phyloP scores from a whole-genome alignment of 306 rosid genomes.

The Lagenaria siceraria region DNA sequence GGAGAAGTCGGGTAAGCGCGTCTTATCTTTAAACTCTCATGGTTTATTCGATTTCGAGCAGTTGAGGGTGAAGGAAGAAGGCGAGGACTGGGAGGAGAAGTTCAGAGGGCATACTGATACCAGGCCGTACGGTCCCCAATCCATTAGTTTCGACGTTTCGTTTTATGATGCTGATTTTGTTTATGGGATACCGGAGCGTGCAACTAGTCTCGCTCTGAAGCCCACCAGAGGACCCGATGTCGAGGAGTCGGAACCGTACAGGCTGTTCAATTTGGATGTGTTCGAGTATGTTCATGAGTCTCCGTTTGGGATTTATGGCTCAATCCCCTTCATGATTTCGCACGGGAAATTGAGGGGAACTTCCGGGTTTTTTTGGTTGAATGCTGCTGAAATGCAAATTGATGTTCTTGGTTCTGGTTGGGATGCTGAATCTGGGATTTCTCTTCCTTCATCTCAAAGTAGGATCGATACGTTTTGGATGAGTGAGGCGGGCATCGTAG shows the following conservation, averaged over 20 bases:
- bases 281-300: conserved; percentile 78
- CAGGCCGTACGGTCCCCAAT: conserved; percentile 85
- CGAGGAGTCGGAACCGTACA: conserved; percentile 76
- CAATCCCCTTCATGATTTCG: conserved; percentile 83
- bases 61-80: conserved; percentile 43
- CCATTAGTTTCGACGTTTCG: conserved; percentile 80
- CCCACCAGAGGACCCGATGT: conserved; percentile 82
- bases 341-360: conserved; percentile 67
- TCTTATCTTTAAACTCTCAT: conserved; percentile 65
- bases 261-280: conserved; percentile 80
- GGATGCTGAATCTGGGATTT: conserved; percentile 62
- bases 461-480: conserved; percentile 86
- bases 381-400: conserved; percentile 97
- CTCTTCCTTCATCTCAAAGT: conserved; percentile 47
- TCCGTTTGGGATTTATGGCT: conserved; percentile 82
- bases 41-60: conserved; percentile 88
- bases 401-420: conserved; percentile 81
- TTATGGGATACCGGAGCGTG: conserved; percentile 89
- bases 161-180: conserved; percentile 70
- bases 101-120: conserved; percentile 58
- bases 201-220: conserved; percentile 53
- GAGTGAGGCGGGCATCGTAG: conserved; percentile 89
- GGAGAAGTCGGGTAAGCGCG: conserved; percentile 41
- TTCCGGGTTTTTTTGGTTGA: conserved; percentile 84
- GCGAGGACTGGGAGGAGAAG: conserved; percentile 69